Evolutionary conservation across 2,329 filamentous ascomycete genomes (phyloP), one percentile per base, ranked within the genome.

Genomic region (Apiospora arundinis): DNA sequence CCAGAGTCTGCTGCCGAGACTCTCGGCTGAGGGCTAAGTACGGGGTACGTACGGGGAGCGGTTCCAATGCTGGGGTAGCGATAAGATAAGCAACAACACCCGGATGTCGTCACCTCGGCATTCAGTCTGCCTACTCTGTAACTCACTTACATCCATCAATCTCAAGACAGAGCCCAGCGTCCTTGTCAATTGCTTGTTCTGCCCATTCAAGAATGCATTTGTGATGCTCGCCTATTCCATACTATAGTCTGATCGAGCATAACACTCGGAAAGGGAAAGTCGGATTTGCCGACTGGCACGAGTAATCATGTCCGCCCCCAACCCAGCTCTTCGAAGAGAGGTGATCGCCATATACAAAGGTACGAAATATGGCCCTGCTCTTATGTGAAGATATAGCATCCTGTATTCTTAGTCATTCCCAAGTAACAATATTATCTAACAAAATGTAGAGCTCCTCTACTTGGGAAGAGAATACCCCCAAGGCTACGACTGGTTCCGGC

Each of bases 301-400:
- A 11, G 32, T 9, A 63, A 40, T 4, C 28, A 80, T 81, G 76
- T 73, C 81, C 11, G 75, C 82, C 2, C 77, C 82, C 0, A 91
- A 89, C 74, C 82, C 85, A 2, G 83, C 88, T 72, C 87, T 98
- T 40, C 90, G 94, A 70, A 86, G 89, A 72, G 90, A 96, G 79
- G 95, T 97, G 65, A 93, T 97, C 74, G 87, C 89, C 48, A 90
- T 97, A 72, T 98, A 97, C 85, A 98, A 97, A 90, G 93, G 94
- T 94, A 79, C 18, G 74, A 7, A 67, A 25, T n/a, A n/a, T n/a
- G n/a, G n/a, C n/a, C n/a, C n/a, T n/a, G n/a, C n/a, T n/a, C n/a
- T n/a, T n/a, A n/a, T n/a, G n/a, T n/a, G n/a, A n/a, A n/a, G n/a
- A n/a, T n/a, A n/a, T n/a, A n/a, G n/a, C n/a, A n/a, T n/a, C n/a